Percentiles rank a stretch among this genome's conserved stretches.
Conservation (phyloP, 768 basidiomycete genomes). For the Boletus speciosus region DNA sequence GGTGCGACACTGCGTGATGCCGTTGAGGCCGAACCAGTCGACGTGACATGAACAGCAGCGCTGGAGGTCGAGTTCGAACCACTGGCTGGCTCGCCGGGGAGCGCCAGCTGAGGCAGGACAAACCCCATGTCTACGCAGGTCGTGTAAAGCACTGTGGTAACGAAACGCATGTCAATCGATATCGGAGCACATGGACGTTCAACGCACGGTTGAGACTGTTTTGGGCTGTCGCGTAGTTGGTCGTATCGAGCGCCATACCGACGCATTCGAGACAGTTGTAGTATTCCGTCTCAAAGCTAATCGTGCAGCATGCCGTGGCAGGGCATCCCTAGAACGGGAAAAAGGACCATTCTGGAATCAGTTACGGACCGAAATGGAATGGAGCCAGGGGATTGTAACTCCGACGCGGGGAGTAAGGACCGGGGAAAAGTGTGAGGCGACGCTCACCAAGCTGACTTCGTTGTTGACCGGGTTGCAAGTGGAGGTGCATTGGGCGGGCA, state of each 20-base stretch:
- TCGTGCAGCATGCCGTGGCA: conserved; percentile 36
- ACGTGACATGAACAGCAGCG: background rate
- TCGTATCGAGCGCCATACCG: conserved; percentile 23
- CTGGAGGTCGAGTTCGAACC: conserved; percentile 8
- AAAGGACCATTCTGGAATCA: background rate
- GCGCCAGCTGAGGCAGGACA: conserved; percentile 18
- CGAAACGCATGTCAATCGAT: background rate
- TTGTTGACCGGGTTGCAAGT: conserved; percentile 21
- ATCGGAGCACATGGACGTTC: background rate
- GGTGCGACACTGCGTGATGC: background rate
- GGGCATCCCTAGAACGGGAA: conserved; percentile 25
- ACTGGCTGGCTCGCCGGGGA: conserved; percentile 26
- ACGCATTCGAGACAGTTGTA: conserved; percentile 43
- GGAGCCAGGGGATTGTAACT: background rate
- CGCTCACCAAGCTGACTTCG: conserved; percentile 24
- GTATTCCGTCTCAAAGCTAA: conserved; percentile 37
- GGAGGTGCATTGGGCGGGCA: conserved; percentile 25
- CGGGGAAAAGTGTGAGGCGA: background rate
- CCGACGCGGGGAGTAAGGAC: background rate
- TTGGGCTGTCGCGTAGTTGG: conserved; percentile 31
- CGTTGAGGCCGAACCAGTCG: background rate
- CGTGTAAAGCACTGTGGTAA: conserved; percentile 18
- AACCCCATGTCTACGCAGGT: conserved; percentile 28
- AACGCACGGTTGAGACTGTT: conserved; percentile 35
- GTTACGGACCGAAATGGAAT: background rate